Conservation (phyloP, 441 rosid species). For the Erodium chrysanthum region DNA sequence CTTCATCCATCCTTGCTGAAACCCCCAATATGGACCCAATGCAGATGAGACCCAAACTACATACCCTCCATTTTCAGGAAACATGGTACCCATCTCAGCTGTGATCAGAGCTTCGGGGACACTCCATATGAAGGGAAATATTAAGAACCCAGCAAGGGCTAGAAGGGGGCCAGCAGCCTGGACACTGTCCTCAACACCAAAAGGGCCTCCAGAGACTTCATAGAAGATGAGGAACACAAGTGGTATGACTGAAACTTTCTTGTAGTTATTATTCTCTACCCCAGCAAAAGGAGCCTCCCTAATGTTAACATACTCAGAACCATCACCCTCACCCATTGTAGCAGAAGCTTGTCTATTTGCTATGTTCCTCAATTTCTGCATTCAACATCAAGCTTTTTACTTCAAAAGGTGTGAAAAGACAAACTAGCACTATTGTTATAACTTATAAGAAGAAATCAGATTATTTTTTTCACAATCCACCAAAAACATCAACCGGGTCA, state of each 20-base stretch:
- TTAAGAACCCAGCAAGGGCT: constrained; percentile 46
- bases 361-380: constrained; percentile 25
- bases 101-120: constrained; percentile 58
- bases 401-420: neutral
- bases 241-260: constrained; percentile 50
- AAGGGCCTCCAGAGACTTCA: constrained; percentile 66
- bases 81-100: constrained; percentile 74
- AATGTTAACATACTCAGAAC: constrained; percentile 26
- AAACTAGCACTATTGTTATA: neutral
- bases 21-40: constrained; percentile 60
- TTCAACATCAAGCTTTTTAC: constrained; percentile 9
- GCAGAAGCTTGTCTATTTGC: constrained; percentile 19
- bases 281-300: constrained; percentile 33
- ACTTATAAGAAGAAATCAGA: neutral
- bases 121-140: constrained; percentile 60
- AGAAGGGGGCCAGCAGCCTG: constrained; percentile 55
- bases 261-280: constrained; percentile 20
- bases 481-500: constrained; percentile 3
- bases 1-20: constrained; percentile 73
- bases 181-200: constrained; percentile 64
- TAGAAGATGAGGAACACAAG: constrained; percentile 55
- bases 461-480: neutral
- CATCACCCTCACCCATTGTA: constrained; percentile 21
- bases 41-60: constrained; percentile 67
- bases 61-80: constrained; percentile 56